phyloP scores from a whole-genome alignment of 2,329 filamentous ascomycete genomes.

The Macrophomina phaseolina region DNA sequence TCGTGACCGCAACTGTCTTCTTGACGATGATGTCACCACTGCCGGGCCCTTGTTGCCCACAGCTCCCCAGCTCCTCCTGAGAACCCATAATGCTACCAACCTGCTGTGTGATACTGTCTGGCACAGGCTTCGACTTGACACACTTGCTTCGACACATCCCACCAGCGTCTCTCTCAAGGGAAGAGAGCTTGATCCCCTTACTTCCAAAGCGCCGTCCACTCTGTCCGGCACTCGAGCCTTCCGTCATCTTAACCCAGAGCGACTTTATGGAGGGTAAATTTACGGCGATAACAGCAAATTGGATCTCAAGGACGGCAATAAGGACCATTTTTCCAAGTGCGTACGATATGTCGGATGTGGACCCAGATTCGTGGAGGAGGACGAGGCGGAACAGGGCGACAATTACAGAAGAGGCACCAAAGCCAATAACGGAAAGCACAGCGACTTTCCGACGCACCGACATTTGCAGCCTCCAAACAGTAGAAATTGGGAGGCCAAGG shows the following conservation, averaged over 20 bases:
- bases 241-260: slow-evolving; percentile 31
- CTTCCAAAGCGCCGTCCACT: too few species aligned
- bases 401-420: slow-evolving; percentile 38
- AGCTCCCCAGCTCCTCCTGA: too few species aligned
- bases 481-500: background rate
- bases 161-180: too few species aligned
- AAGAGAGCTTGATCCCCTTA: too few species aligned
- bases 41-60: too few species aligned
- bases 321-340: slow-evolving; percentile 42
- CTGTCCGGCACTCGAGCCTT: too few species aligned
- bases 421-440: slow-evolving; percentile 26
- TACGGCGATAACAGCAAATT: slow-evolving; percentile 41
- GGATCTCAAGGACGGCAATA: slow-evolving; percentile 40
- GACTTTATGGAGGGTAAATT: slow-evolving; percentile 42
- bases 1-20: too few species aligned
- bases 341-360: slow-evolving; percentile 36
- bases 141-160: too few species aligned
- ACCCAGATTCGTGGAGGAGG: slow-evolving; percentile 34
- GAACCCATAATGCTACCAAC: too few species aligned
- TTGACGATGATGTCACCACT: too few species aligned
- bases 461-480: slow-evolving; percentile 5
- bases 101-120: too few species aligned
- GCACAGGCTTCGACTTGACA: too few species aligned
- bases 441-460: background rate
- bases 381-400: slow-evolving; percentile 33